Base-by-base conservation (phyloP, 176 grass and related monocot species). In the Paspalum vaginatum region DNA sequence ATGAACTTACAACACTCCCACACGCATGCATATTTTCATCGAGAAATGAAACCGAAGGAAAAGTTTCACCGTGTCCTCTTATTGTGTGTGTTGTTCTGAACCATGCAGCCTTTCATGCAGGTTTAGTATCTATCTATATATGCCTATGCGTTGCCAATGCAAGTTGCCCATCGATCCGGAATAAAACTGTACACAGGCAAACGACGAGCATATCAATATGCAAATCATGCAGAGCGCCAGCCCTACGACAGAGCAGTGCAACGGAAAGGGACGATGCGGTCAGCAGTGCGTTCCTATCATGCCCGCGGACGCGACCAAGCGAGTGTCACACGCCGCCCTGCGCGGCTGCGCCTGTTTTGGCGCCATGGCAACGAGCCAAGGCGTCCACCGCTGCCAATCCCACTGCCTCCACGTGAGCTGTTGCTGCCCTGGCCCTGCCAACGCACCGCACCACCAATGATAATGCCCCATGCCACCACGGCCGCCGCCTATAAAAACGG, bases 311-410 rank as follows among this genome's bases (percentile, higher is more conserved):
- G 87, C 70, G 22, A 61, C 59, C 87, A 85, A 85, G 87, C 14
- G 70, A 44, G 48, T 13, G 77, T 89, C 87, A 85, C 87, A 85
- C 82, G 82, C 87, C 82, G 78, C n/a, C n/a, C n/a, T n/a, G n/a
- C n/a, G n/a, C n/a, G n/a, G n/a, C 82, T 46, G 65, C 21, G 56
- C 77, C 57, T 37, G 18, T 39, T 89, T 89, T 85, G 87, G 82
- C 82, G 16, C 77, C 87, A 43, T 76, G 82, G 82, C 77, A 75
- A 57, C 77, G 40, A 20, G 77, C 77, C 82, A 85, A 77, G 70
- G 24, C 46, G 14, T 49, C 47, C 48, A 77, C 65, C 77, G 18
- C 63, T 85, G 82, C 55, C 87, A 3, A 26, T 52, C 53, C 77
- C 87, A 71, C 77, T 80, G 82, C 47, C 40, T 71, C 73, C 87